These are phyloP conservation scores for Marasmius fiardii DNA, from an alignment of 1,284 basidiomycete species.

Conservation along the genomic window DNA sequence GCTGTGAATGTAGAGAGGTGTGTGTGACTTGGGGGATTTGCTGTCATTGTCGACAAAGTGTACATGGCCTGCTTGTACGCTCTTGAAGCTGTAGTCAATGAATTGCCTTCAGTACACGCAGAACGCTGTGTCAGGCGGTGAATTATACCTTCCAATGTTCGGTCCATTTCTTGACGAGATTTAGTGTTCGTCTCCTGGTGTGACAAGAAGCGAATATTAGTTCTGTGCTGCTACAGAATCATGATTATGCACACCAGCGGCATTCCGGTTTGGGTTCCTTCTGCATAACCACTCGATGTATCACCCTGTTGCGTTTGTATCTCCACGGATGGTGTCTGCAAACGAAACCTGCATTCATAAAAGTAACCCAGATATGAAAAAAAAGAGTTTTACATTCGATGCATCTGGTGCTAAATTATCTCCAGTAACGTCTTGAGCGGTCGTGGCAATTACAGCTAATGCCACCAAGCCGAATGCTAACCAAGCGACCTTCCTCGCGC, in stretches of 20 bases:
- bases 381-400: slow-evolving; percentile 9
- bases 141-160: slow-evolving; percentile 44
- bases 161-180: slow-evolving; percentile 33
- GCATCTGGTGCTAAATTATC: slow-evolving; percentile 16
- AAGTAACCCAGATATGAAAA: background rate
- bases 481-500: slow-evolving; percentile 57
- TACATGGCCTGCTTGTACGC: slow-evolving; percentile 70
- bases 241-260: background rate
- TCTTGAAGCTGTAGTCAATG: slow-evolving; percentile 46
- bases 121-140: background rate
- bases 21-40: slow-evolving; percentile 50
- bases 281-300: background rate
- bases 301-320: background rate
- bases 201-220: background rate
- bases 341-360: slow-evolving; percentile 3
- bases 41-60: slow-evolving; percentile 58
- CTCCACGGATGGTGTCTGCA: background rate
- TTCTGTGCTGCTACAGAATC: background rate
- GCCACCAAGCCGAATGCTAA: slow-evolving; percentile 54
- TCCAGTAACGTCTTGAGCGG: slow-evolving; percentile 28
- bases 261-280: background rate
- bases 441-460: slow-evolving; percentile 35
- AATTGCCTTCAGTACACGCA: background rate
- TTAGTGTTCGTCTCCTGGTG: slow-evolving; percentile 13
- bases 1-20: slow-evolving; percentile 47